phyloP scores from a whole-genome alignment of 257 asterid genomes.

The Fraxinus americana region DNA sequence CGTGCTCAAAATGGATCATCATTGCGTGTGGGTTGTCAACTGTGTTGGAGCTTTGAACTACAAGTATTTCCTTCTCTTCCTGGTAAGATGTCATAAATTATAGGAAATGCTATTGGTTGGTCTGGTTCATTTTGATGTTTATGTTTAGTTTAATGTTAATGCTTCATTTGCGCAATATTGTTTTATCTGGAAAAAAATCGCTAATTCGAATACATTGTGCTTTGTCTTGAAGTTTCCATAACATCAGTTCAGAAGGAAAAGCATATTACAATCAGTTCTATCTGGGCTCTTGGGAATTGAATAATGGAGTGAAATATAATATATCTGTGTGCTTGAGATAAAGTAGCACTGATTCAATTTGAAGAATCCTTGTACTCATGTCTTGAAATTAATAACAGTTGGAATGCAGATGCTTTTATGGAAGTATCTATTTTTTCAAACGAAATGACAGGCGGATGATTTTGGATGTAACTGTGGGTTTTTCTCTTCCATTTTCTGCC shows the following conservation, averaged over 20 bases:
- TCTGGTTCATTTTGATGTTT: conserved; percentile 16
- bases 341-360: background rate
- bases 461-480: background rate
- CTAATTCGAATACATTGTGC: no score
- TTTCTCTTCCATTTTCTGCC: background rate
- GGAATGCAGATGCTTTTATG: background rate
- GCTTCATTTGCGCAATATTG: background rate
- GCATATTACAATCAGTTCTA: background rate
- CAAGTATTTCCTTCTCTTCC: conserved; percentile 69
- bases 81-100: conserved; percentile 39
- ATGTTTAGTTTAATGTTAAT: background rate
- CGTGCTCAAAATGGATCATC: conserved; percentile 74
- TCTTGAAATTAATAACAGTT: background rate
- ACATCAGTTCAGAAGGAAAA: background rate
- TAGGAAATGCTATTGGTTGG: background rate
- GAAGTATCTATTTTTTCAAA: background rate
- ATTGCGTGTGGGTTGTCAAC: conserved; percentile 73
- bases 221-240: no score
- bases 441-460: background rate
- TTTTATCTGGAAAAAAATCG: background rate
- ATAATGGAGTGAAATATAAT: background rate
- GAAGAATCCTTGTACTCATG: background rate
- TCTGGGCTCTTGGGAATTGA: background rate
- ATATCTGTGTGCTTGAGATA: background rate
- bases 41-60: conserved; percentile 76